Conservation (phyloP, 306 rosid genomes). For the Calophaca sinica region DNA sequence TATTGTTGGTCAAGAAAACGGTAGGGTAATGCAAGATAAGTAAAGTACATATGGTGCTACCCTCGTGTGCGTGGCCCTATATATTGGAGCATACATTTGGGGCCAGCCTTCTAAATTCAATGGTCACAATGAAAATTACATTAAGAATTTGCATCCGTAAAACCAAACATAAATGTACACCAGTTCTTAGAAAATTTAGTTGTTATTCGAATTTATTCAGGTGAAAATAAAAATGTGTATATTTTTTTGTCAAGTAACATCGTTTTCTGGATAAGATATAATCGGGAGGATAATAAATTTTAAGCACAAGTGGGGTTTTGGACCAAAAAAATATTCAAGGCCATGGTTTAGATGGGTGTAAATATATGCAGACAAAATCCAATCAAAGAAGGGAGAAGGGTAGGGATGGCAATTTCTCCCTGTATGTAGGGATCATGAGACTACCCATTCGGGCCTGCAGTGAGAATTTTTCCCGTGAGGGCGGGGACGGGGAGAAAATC, state of each 20-base stretch:
- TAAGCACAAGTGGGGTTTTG: slow-evolving; percentile 45
- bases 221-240: slow-evolving; percentile 37
- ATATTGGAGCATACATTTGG: not conserved
- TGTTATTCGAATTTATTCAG: slow-evolving; percentile 44
- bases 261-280: slow-evolving; percentile 34
- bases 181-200: no score
- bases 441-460: no score
- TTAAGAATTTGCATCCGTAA: not conserved
- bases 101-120: slow-evolving; percentile 14
- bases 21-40: no score
- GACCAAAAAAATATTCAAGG: slow-evolving; percentile 41
- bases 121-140: slow-evolving; percentile 3
- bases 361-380: slow-evolving; percentile 49
- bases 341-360: slow-evolving; percentile 45
- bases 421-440: no score
- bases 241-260: slow-evolving; percentile 12
- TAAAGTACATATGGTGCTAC: slow-evolving; percentile 41
- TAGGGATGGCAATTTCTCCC: no score
- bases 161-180: no score
- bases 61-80: slow-evolving; percentile 60
- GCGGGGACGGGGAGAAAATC: no score
- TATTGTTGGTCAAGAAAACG: no score
- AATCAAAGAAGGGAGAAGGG: slow-evolving; percentile 41
- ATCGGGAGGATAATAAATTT: slow-evolving; percentile 6
- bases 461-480: no score